Percentiles rank a stretch among this genome's conserved stretches.
phyloP scores from a whole-genome alignment of 352 stramenopile genomes.

The Phytophthora tentaculata region DNA sequence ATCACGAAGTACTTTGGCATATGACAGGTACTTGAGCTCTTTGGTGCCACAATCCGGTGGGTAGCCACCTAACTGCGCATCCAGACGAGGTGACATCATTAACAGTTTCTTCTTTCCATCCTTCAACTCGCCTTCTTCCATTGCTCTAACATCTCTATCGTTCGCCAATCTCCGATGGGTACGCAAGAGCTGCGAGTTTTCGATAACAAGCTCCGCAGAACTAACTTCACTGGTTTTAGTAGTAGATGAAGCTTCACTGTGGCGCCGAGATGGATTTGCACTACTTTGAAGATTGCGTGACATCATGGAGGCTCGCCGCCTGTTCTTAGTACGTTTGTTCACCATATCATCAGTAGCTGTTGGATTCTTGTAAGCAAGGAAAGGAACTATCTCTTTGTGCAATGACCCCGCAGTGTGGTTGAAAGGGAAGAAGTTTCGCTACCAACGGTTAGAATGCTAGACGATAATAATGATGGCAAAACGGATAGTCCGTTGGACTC shows the following conservation, averaged over 20 bases:
- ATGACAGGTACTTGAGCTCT: conserved; percentile 81
- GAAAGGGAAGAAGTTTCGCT: conserved; percentile 14
- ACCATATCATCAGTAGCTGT: conserved; percentile 25
- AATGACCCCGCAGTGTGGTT: not conserved
- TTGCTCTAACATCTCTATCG: conserved; percentile 18
- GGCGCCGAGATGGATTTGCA: conserved; percentile 8
- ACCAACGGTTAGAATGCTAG: conserved; percentile 3
- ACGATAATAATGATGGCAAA: conserved; percentile 28
- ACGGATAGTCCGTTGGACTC: conserved; percentile 24
- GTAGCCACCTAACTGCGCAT: conserved; percentile 75
- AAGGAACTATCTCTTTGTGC: conserved; percentile 3
- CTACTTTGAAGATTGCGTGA: conserved; percentile 10
- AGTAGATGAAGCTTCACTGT: conserved; percentile 20
- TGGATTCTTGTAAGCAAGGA: not conserved
- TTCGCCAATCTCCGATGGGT: not conserved
- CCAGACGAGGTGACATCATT: conserved; percentile 48
- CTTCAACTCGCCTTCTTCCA: conserved; percentile 31
- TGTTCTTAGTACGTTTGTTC: conserved; percentile 37
- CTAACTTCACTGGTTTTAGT: conserved; percentile 38
- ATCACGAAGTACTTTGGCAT: conserved; percentile 76
- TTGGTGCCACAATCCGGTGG: conserved; percentile 77
- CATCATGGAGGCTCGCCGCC: conserved; percentile 20
- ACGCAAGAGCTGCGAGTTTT: conserved; percentile 21
- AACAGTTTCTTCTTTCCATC: conserved; percentile 18
- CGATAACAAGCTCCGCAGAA: conserved; percentile 24